Evolutionary conservation across 169 alveolate genomes (phyloP), one percentile per base, ranked within the genome.

Genomic region (Plasmodium knowlesi): DNA sequence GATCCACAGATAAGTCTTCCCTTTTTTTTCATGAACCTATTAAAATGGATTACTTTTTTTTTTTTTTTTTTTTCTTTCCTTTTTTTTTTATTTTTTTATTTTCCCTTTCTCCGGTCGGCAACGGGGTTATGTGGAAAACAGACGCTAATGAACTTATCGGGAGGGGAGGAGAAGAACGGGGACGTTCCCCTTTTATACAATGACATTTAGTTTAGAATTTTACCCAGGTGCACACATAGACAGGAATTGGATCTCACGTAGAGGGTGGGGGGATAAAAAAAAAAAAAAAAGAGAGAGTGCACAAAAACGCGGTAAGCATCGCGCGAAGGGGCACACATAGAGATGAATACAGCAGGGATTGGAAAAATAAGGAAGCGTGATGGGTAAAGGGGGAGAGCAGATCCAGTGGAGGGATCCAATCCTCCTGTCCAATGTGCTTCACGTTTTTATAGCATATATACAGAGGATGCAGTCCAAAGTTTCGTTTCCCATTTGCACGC

Each of bases 381-480:
- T 10, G 37, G 76, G 9, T 14, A 67, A 19, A 25, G 30, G 76
- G 76, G 76, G 30, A 5, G 74, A 14, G 74, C 4, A 25, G 34
- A n/a, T 2, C 74, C 74, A 61, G 32, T 8, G 34, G 39, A 67
- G 37, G 14, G 76, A 25, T 14, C 41, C 12, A 67, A 9, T 67
- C n/a, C n/a, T 67, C 37, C 76, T 5, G 32, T 6, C 14, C 37
- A 67, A 67, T 67, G 0, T 67, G 78, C 46, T 84, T 96, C 95
- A 96, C 12, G 96, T 94, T 73, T 93, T 91, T 80, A 92, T 86
- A 5, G 98, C 97, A 94, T 95, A 96, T 37, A 96, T 96, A 22
- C 97, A 94, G 30, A 95, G 96, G 84, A 96, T 95, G 80, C 98
- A 96, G 81, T 95, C 97, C 74, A 96, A 84, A 30, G 97, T 96